Evolutionary conservation across 805 yeast species (phyloP), one percentile per base, ranked within the genome.

Genomic region (Maudiozyma turicensis): DNA sequence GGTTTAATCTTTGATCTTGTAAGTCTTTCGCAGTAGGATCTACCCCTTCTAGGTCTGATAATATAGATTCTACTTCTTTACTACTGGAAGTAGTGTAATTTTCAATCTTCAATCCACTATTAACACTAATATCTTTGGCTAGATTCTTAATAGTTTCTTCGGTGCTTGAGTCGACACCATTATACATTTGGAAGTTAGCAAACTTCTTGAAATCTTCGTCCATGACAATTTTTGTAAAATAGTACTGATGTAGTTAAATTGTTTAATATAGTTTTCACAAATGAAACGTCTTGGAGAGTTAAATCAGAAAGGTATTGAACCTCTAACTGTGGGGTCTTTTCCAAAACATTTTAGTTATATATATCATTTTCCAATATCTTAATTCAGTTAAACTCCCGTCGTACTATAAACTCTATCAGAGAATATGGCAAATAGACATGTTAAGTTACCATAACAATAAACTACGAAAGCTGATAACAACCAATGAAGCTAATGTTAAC

Each of bases 1-100:
- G 91, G 58, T 84, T 78, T 52, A 84, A 69, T 39, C 66, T 58
- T 1, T 76, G 74, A 52, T 75, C 78, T 10, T 41, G 40, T n/a
- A 20, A 32, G 13, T 45, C 49, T n/a, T 44, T 37, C n/a, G 48
- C 48, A 6, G 54, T 48, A 9, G 59, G 59, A 47, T 56, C 54
- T n/a, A 53, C 41, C 43, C 57, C 58, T 10, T 44, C 46, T 32
- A 45, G 41, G 7, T 38, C 37, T 5, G 40, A 34, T 14, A 50
- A 50, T 8, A 48, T 40, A 5, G 52, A 45, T 38, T 32, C 26
- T 15, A 34, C 20, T 26, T 40, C 43, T 11, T 10, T 28, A 40
- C 30, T 40, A 26, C 11, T 20, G 20, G 38, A 35, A 14, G 26
- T 28, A 8, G 31, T 8, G 8, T 40, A 28, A 10, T 39, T 31